phyloP scores from a whole-genome alignment of 2,329 filamentous ascomycete genomes.

The Colletotrichum sp. region DNA sequence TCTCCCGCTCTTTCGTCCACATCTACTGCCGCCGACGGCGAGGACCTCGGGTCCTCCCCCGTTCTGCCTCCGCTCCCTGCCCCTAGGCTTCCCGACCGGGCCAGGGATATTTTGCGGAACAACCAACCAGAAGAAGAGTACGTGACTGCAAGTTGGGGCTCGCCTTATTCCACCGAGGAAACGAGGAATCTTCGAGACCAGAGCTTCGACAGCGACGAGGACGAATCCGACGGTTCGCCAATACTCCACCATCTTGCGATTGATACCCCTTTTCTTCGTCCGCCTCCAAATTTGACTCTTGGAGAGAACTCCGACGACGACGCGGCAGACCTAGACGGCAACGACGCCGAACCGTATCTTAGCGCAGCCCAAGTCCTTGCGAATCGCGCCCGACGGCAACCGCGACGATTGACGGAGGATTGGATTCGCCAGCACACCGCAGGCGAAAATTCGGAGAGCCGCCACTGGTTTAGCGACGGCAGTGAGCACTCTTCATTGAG shows the following conservation, averaged over 20 bases:
- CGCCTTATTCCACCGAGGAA: slow-evolving; percentile 78
- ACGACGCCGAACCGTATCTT: slow-evolving; percentile 42
- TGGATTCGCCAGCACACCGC: slow-evolving; percentile 87
- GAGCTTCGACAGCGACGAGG: slow-evolving; percentile 63
- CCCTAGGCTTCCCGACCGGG: slow-evolving; percentile 62
- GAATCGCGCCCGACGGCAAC: slow-evolving; percentile 64
- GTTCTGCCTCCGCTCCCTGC: slow-evolving; percentile 63
- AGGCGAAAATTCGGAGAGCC: slow-evolving; percentile 57
- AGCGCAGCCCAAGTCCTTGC: slow-evolving; percentile 64
- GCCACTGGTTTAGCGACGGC: slow-evolving; percentile 32
- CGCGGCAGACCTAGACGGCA: not conserved
- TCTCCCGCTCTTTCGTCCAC: slow-evolving; percentile 67
- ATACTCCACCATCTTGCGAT: slow-evolving; percentile 67
- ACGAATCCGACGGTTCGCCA: slow-evolving; percentile 63
- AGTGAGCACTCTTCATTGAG: slow-evolving; percentile 80
- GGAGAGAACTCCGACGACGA: slow-evolving; percentile 25
- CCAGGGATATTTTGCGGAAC: slow-evolving; percentile 59
- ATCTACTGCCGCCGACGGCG: slow-evolving; percentile 64
- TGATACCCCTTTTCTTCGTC: slow-evolving; percentile 66
- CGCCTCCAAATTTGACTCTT: slow-evolving; percentile 51
- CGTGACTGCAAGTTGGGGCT: slow-evolving; percentile 87
- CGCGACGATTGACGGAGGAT: slow-evolving; percentile 75
- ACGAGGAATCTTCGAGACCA: slow-evolving; percentile 50
- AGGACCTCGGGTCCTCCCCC: slow-evolving; percentile 61
- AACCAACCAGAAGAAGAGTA: slow-evolving; percentile 54